Conservation (phyloP, 192 early-diverging fungal species). For the Coemansia sp. region DNA sequence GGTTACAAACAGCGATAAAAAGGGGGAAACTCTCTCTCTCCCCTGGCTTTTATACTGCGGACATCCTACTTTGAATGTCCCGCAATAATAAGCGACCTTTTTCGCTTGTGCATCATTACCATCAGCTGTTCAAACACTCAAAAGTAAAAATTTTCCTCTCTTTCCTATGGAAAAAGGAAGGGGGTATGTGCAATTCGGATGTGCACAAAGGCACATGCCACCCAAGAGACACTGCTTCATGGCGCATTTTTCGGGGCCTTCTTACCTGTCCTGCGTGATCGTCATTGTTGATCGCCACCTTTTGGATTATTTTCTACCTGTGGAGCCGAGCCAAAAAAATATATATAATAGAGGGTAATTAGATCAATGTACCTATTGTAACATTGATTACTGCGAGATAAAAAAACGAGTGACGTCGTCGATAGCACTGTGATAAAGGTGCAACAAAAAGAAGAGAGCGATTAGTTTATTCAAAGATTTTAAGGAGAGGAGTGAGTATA, state of each 20-base stretch:
- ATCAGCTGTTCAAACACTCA: conserved; percentile 1
- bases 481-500: background rate
- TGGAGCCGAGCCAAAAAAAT: background rate
- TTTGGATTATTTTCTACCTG: background rate
- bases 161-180: too few species aligned
- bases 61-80: background rate
- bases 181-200: background rate
- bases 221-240: background rate
- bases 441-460: background rate
- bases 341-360: background rate
- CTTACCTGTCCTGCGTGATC: conserved; percentile 46
- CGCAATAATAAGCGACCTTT: background rate
- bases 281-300: conserved; percentile 18
- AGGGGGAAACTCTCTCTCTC: background rate
- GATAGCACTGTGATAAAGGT: background rate
- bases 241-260: conserved; percentile 39
- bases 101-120: background rate
- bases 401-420: background rate
- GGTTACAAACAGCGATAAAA: background rate
- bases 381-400: background rate
- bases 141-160: background rate
- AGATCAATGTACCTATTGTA: background rate
- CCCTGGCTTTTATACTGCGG: background rate
- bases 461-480: background rate
- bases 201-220: background rate